phyloP scores from a whole-genome alignment of 2,329 filamentous ascomycete genomes.

The Microdochium paspali region DNA sequence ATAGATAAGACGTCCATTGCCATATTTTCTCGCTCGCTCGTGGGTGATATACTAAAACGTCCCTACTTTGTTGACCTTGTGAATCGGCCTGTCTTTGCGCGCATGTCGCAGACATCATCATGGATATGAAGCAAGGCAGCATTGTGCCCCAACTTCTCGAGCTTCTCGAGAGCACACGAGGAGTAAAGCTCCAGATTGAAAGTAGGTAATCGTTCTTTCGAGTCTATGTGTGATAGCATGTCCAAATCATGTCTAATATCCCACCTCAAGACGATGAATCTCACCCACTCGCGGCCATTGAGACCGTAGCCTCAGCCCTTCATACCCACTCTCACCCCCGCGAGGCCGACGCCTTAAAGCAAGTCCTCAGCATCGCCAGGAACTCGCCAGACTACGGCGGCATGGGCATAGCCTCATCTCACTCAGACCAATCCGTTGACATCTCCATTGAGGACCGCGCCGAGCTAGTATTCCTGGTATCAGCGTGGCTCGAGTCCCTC shows the following conservation, averaged over 20 bases:
- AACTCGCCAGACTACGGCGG: slow-evolving; percentile 15
- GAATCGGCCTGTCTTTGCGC: too few relatives aligned
- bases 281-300: slow-evolving; percentile 3
- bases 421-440: neutral
- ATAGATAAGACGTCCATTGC: neutral
- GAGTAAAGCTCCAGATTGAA: slow-evolving; percentile 1
- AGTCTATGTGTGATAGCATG: neutral
- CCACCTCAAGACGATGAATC: neutral
- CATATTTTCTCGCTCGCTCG: neutral
- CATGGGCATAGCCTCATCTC: slow-evolving; percentile 12
- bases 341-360: slow-evolving; percentile 11
- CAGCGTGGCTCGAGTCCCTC: slow-evolving; percentile 17
- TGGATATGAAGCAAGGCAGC: neutral
- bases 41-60: too few relatives aligned
- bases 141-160: slow-evolving; percentile 1
- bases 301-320: neutral
- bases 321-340: neutral
- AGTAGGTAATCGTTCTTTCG: neutral
- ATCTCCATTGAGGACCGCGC: slow-evolving; percentile 7
- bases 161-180: slow-evolving; percentile 3
- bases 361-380: slow-evolving; percentile 10
- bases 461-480: slow-evolving; percentile 16
- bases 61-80: too few relatives aligned
- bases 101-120: neutral
- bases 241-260: neutral